These are phyloP conservation scores for Prunus mira DNA, from an alignment of 306 rosid genomes.

Conservation along the genomic window DNA sequence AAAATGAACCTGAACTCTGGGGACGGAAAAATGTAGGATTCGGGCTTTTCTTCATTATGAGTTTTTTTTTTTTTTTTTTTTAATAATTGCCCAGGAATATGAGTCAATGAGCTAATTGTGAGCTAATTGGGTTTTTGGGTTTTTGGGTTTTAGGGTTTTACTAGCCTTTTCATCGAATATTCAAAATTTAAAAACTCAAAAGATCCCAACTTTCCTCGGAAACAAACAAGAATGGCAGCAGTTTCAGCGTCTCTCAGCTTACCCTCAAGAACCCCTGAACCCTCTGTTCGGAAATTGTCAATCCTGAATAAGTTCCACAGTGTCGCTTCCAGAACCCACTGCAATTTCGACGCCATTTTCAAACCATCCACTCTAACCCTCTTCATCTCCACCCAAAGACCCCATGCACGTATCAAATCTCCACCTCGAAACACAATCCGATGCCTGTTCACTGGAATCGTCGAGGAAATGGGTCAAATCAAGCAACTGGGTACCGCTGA, in stretches of 20 bases:
- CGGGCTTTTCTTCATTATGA: no score
- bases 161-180: no score
- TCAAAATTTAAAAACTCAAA: no score
- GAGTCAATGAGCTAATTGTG: no score
- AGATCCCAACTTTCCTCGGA: not conserved
- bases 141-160: no score
- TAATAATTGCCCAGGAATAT: no score
- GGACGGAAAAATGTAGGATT: no score
- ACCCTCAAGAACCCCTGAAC: constrained; percentile 25
- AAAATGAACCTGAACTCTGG: no score
- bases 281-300: not conserved
- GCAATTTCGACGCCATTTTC: constrained; percentile 31
- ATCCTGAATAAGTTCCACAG: not conserved
- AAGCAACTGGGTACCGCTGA: constrained; percentile 49
- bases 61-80: no score
- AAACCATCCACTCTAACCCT: constrained; percentile 38
- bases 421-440: constrained; percentile 20
- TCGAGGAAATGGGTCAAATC: constrained; percentile 79
- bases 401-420: constrained; percentile 4
- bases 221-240: constrained; percentile 33
- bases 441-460: constrained; percentile 86
- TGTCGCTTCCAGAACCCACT: constrained; percentile 21
- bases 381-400: constrained; percentile 31
- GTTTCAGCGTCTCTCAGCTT: constrained; percentile 15
- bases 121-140: no score